phyloP scores from a whole-genome alignment of 2,329 filamentous ascomycete genomes.

The Elsinoe perseae region DNA sequence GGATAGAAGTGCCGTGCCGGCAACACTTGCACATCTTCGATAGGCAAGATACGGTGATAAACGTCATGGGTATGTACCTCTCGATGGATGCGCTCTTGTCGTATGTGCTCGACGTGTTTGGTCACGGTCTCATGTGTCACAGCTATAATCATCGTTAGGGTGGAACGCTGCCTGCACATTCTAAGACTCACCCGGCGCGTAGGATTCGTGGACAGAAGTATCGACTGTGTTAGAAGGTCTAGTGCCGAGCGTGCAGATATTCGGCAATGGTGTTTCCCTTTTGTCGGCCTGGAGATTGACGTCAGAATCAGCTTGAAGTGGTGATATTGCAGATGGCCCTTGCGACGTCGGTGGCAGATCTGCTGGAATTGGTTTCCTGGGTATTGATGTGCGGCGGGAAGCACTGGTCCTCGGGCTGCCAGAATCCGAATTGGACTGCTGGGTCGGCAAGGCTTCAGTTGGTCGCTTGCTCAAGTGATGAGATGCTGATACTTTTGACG shows the following conservation, averaged over 20 bases:
- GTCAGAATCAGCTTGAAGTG: neutral
- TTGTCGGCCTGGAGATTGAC: neutral
- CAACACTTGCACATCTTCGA: slow-evolving; percentile 47
- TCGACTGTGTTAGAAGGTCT: slow-evolving; percentile 35
- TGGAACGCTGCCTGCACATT: neutral
- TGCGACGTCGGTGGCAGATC: too few species aligned
- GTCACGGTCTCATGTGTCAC: slow-evolving; percentile 45
- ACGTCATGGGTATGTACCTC: slow-evolving; percentile 50
- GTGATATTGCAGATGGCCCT: too few species aligned
- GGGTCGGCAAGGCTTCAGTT: neutral
- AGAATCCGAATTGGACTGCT: neutral
- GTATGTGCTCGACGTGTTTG: slow-evolving; percentile 39
- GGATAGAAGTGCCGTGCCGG: slow-evolving; percentile 47
- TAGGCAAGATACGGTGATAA: slow-evolving; percentile 46
- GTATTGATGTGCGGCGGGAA: neutral
- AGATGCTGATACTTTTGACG: neutral
- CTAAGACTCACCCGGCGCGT: slow-evolving; percentile 32
- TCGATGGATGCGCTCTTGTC: slow-evolving; percentile 42
- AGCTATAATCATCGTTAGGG: slow-evolving; percentile 28
- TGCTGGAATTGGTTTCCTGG: neutral
- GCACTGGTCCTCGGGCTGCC: neutral
- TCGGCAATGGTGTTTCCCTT: neutral
- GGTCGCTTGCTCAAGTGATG: neutral
- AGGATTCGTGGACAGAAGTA: slow-evolving; percentile 30
- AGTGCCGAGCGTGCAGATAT: slow-evolving; percentile 16